Evolutionary conservation across 108 stramenopile genomes (phyloP), one percentile per base, ranked within the genome.

Genomic region (Nannochloropsis gaditana): DNA sequence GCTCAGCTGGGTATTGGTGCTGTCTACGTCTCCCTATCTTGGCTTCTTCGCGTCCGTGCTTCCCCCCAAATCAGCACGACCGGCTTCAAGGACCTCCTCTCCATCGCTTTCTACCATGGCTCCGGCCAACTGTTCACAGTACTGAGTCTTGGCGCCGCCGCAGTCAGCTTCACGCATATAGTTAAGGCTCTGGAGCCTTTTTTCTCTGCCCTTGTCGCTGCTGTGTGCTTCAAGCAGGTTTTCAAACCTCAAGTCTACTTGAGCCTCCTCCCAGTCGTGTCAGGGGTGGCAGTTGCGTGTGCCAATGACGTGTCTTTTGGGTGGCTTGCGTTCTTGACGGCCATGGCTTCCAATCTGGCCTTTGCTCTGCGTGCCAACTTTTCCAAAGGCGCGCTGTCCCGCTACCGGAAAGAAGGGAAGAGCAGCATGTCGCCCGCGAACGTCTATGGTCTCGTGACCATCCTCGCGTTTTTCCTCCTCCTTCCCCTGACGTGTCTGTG

Each of bases 91-190:
- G 95, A 94, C 79, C 92, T 97, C 42, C 84, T 97, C 80, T 96
- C 97, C 80, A 95, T 97, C 83, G 97, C 96, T 10, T 88, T 96
- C 21, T 96, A 96, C 92, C 98, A 99, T 92, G 96, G 96, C 44
- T 96, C 96, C 41, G 96, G 96, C 3, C 97, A 97, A 91, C 94
- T 97, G 17, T 95, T 95, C 43, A 96, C 98, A 11, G 97, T 99
- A 80, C 93, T 99, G 79, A 96, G 96, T 81, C 93, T 99, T 11
- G 96, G 96, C 50, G 97, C 98, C 43, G 98, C 97, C 44, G 96
- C 98, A 81, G 98, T 97, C 42, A 96, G 95, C 83, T 99, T 99
- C 89, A 96, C 98, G n/a, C 98, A 99, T 94, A 97, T 99, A 91
- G 97, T 99, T 88, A 99, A 99, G 93, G 98, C 98, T 21, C 95